Base-by-base conservation (phyloP, 2,329 filamentous ascomycete genomes). In the Penicillium sclerotiorum region DNA sequence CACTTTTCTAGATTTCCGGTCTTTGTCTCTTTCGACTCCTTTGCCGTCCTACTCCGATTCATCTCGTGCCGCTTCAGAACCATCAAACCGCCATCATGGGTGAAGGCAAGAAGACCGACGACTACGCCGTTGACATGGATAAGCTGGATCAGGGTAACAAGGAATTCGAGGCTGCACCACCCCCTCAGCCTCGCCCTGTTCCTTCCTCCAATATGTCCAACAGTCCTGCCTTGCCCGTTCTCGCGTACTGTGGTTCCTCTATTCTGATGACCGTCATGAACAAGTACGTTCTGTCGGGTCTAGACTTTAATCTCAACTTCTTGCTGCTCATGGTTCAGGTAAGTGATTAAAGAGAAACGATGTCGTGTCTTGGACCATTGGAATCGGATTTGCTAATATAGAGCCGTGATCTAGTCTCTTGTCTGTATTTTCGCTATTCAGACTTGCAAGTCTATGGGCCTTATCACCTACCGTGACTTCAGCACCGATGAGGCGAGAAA, bases 181-280 rank as follows among this genome's bases (percentile, higher is more conserved):
- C 66, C 46, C 67, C 71, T 56, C 66, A 66, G 50, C 60, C 66
- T 54, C 68, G 64, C 74, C 61, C 58, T 42, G 54, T 64, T 25
- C 52, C 64, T 43, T 56, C 74, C 36, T 72, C 70, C 50, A 71
- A 77, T 62, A 70, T 90, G 55, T 82, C 86, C 64, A 90, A 91
- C 74, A 94, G 85, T 72, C 89, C 91, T 13, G 77, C 83, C 38
- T 70, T 94, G 40, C 91, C 93, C 18, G 89, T 99, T 63, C 69
- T 95, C 58, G 85, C 89, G 41, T 99, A 99, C 79, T 99, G 94
- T 74, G 79, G 88, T 65, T 90, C 93, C 45, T 96, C 92, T n/a
- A 99, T 99, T 69, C 83, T 93, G 72, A 99, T 99, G 94, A 99
- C 94, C 7, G 89, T 96, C n/a, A 94, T 95, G 72, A 99, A 99